These are phyloP conservation scores for Scheffersomyces titani DNA, from an alignment of 1,139 yeast species.

Conservation along the genomic window DNA sequence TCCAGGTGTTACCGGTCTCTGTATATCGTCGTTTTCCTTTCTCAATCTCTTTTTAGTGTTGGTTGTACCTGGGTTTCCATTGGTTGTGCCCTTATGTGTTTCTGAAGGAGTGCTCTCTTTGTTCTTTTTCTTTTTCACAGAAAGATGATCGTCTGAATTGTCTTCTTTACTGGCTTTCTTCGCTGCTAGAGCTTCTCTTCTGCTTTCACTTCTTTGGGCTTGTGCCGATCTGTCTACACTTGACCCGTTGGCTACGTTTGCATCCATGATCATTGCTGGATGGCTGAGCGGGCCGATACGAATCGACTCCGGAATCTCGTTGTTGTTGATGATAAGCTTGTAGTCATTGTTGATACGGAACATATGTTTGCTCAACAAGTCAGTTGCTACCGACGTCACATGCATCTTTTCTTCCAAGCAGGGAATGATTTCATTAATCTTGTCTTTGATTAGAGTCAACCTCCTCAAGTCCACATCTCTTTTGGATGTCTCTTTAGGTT, in stretches of 20 bases:
- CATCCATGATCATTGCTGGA: slow-evolving; percentile 78
- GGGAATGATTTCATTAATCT: slow-evolving; percentile 76
- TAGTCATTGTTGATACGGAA: slow-evolving; percentile 79
- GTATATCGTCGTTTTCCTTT: slow-evolving; percentile 15
- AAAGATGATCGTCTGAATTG: slow-evolving; percentile 34
- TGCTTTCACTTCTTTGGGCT: slow-evolving; percentile 72
- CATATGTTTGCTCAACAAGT: slow-evolving; percentile 68
- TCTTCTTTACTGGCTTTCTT: slow-evolving; percentile 56
- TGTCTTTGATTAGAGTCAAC: slow-evolving; percentile 40
- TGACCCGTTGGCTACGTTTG: slow-evolving; percentile 35
- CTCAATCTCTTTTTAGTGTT: slow-evolving; percentile 19
- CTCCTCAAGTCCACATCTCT: slow-evolving; percentile 12
- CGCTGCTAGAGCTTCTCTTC: slow-evolving; percentile 93
- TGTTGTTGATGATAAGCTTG: slow-evolving; percentile 64
- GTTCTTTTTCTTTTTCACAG: slow-evolving; percentile 27
- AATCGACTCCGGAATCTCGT: slow-evolving; percentile 70
- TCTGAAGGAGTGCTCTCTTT: slow-evolving; percentile 20
- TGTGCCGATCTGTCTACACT: slow-evolving; percentile 58
- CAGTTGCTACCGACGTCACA: slow-evolving; percentile 90
- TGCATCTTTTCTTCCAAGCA: slow-evolving; percentile 97
- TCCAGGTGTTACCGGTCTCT: slow-evolving; percentile 7
- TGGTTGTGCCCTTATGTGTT: slow-evolving; percentile 3
- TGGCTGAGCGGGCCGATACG: slow-evolving; percentile 78
- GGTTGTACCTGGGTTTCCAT: slow-evolving; percentile 5
- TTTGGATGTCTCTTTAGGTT: slow-evolving; percentile 5